These are phyloP conservation scores for Scortechinia acanthostroma DNA, from an alignment of 2,329 filamentous ascomycete species.

Conservation along the genomic window DNA sequence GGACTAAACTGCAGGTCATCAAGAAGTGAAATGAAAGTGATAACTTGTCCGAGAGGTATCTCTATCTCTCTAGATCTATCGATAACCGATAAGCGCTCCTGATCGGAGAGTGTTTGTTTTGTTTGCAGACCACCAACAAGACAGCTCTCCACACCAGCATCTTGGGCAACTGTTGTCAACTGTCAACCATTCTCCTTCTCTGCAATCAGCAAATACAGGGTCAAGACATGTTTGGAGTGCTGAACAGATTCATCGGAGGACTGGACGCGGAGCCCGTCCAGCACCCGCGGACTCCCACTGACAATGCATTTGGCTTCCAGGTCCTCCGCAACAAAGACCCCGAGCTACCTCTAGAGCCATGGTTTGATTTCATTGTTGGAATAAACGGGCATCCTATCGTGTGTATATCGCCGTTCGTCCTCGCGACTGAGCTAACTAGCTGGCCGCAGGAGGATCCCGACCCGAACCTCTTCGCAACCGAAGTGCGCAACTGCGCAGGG, in stretches of 20 bases:
- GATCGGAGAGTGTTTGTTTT: slow-evolving; percentile 1
- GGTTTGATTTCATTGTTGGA: slow-evolving; percentile 3
- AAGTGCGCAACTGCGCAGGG: slow-evolving; percentile 2
- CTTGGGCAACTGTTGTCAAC: too few species aligned
- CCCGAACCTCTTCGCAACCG: slow-evolving; percentile 1
- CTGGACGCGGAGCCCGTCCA: not conserved
- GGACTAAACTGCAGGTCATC: not conserved
- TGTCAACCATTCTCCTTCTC: too few species aligned
- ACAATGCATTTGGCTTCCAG: not conserved
- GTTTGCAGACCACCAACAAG: too few species aligned
- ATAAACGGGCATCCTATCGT: slow-evolving; percentile 2
- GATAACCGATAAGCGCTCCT: too few species aligned
- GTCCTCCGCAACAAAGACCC: slow-evolving; percentile 1
- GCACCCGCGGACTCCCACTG: not conserved
- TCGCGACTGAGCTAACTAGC: too few species aligned
- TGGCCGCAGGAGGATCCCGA: not conserved
- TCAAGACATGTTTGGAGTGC: not conserved
- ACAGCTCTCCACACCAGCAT: too few species aligned
- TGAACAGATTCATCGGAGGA: not conserved
- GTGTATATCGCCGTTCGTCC: too few species aligned
- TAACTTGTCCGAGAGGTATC: not conserved
- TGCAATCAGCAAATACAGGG: too few species aligned
- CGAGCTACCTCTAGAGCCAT: slow-evolving; percentile 1
- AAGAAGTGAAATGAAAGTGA: not conserved
- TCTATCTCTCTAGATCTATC: too few species aligned